Evolutionary conservation across 192 early-diverging fungal genomes (phyloP).

Genomic region (Funneliformis geosporum): DNA sequence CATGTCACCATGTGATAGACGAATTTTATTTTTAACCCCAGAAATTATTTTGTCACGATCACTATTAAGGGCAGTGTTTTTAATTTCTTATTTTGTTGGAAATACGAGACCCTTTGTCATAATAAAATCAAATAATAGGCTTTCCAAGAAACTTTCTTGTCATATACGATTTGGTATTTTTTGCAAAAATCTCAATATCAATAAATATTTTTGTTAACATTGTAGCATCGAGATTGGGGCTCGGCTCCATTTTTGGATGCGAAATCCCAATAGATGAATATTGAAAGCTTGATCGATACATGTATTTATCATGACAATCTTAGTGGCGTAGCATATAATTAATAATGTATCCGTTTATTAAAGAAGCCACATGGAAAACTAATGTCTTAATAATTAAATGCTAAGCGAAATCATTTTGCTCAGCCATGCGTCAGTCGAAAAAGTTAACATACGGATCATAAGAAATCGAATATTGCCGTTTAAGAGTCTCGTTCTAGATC

Average conservation of each 20-base stretch:
- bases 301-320: not conserved
- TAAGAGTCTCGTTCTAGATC: not conserved
- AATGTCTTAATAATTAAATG: not conserved
- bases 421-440: not conserved
- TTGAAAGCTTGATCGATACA: not conserved
- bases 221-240: not conserved
- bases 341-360: not conserved
- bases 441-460: not conserved
- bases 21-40: too few relatives aligned
- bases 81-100: too few relatives aligned
- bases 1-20: too few relatives aligned
- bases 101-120: too few relatives aligned
- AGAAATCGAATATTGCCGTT: not conserved
- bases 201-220: not conserved
- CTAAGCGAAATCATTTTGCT: slow-evolving; percentile 1
- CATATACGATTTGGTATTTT: too few relatives aligned
- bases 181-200: not conserved
- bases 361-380: not conserved
- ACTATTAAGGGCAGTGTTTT: too few relatives aligned
- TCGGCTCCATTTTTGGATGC: not conserved
- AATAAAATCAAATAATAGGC: not conserved
- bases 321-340: not conserved
- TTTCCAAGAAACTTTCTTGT: too few relatives aligned
- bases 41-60: not conserved
- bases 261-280: not conserved